Conservation (phyloP, 768 basidiomycete genomes). For the Fomitopsis pulvina region DNA sequence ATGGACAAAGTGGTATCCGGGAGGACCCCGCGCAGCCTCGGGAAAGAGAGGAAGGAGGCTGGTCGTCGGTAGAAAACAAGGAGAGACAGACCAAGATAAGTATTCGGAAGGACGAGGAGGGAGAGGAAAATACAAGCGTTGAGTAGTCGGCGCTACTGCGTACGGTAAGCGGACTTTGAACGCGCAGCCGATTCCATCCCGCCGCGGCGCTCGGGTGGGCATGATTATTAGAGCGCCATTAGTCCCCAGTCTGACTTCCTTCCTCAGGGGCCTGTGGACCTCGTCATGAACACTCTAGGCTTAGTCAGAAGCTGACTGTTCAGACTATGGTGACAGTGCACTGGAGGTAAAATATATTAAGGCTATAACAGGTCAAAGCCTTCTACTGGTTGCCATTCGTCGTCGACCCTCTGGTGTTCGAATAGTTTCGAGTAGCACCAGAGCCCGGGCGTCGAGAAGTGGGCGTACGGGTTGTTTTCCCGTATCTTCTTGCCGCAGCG, state of each 20-base stretch:
- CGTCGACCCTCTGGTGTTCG: slow-evolving; percentile 38
- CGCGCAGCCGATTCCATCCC: not conserved
- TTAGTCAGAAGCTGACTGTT: too few species aligned
- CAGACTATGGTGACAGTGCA: not conserved
- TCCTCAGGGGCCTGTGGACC: too few species aligned
- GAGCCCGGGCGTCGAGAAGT: slow-evolving; percentile 51
- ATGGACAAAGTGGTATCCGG: slow-evolving; percentile 30
- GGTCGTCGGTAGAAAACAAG: slow-evolving; percentile 22
- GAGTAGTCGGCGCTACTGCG: not conserved
- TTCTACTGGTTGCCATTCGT: slow-evolving; percentile 43
- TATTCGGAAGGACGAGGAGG: slow-evolving; percentile 8
- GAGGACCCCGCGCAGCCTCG: slow-evolving; percentile 24
- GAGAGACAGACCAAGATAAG: slow-evolving; percentile 16
- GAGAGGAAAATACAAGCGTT: slow-evolving; percentile 4
- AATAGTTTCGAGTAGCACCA: slow-evolving; percentile 64
- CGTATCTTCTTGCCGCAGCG: slow-evolving; percentile 57
- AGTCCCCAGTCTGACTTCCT: too few species aligned
- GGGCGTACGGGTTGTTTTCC: slow-evolving; percentile 50
- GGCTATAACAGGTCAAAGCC: slow-evolving; percentile 27
- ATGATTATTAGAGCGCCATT: too few species aligned
- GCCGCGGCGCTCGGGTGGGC: not conserved
- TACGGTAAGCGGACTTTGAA: slow-evolving; percentile 5
- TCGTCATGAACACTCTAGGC: too few species aligned
- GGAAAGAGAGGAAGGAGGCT: slow-evolving; percentile 22
- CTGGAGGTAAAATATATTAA: slow-evolving; percentile 1